Evolutionary conservation across 176 grass and related monocot genomes (phyloP), one percentile per base, ranked within the genome.

Genomic region (Eremochloa ophiuroides): DNA sequence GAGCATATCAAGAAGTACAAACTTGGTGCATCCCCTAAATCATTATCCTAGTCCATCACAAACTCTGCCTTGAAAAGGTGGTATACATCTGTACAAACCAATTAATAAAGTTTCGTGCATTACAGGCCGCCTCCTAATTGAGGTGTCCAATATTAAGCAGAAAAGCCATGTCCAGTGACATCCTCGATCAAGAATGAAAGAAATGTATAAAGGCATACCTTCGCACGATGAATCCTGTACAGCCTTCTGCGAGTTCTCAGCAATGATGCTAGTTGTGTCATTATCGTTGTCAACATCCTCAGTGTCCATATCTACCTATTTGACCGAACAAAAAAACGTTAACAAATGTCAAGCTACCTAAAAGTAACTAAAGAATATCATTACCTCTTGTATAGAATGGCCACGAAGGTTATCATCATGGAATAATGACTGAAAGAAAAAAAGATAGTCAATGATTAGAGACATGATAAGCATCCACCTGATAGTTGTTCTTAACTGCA

Each of bases 281-380:
- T 31, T 86, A 42, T 65, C 38, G 48, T 76, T 80, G 80, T 93
- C 90, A 7, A 41, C 82, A 87, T 94, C 92, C 76, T 93, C 92
- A 40, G 87, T 87, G 64, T 98, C 95, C 95, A 98, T 98, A 43
- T 98, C 92, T 79, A 98, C 92, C 95, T 98, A 81, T 89, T 87
- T 84, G 27, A 80, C 34, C 17, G 63, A 68, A 6, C 80, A 37
- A 79, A 53, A 53, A 43, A 56, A 72, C 25, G 23, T 85, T 69
- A 63, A 66, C 41, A 65, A n/a, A n/a, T 10, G 11, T 26, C 23
- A 4, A 80, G 73, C 31, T 40, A 30, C 39, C 72, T 63, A 75
- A 43, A 85, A 84, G 39, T 40, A 66, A 74, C 44, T 73, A 39
- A 20, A 66, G 37, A 33, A 77, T 78, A 73, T 23, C 30, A 62